Base-by-base conservation (phyloP, 2,329 filamentous ascomycete genomes). In the Fusarium fracticaudum region DNA sequence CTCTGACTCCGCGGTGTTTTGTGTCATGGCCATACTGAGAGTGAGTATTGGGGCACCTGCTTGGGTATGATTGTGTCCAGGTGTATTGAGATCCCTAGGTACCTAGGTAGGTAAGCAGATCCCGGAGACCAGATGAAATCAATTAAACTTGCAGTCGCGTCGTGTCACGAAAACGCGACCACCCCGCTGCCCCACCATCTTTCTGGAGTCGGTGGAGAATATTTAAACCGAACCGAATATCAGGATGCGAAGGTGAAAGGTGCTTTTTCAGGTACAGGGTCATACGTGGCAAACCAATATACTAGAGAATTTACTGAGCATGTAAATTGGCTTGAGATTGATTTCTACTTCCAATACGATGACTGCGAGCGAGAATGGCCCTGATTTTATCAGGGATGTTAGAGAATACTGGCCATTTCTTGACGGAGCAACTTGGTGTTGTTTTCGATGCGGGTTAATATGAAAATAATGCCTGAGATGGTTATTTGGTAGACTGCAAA, bases 21-120 rank as follows among this genome's bases (percentile, higher is more conserved):
- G 68, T 44, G 76, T 58, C 26, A 62, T 45, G 22, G 72, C 78
- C 77, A 78, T 78, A 22, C 51, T 72, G 55, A 22, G 20, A 40
- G 24, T 13, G 38, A 43, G 43, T 11, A 20, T 44, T 58, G 33
- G 24, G 29, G 54, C 41, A 15, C 24, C 41, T 67, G 48, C 35
- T 44, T n/a, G 37, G 44, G 47, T 50, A 20, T 22, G 29, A 37
- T 37, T 53, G 41, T 26, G 35, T 33, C 37, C 35, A 45, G 43
- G 17, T 43, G 50, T 45, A 33, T 44, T 38, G 26, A 38, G 66
- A n/a, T n/a, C 61, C 58, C 20, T 15, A 35, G 14, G 33, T 15
- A 35, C 33, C 14, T 35, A 35, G 38, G 22, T 35, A 35, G 38
- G 22, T 40, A 20, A 22, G 18, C 37, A 31, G 44, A 33, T 43